Evolutionary conservation across 2,329 filamentous ascomycete genomes (phyloP), one percentile per base, ranked within the genome.

Genomic region (Plectosphaerella plurivora): DNA sequence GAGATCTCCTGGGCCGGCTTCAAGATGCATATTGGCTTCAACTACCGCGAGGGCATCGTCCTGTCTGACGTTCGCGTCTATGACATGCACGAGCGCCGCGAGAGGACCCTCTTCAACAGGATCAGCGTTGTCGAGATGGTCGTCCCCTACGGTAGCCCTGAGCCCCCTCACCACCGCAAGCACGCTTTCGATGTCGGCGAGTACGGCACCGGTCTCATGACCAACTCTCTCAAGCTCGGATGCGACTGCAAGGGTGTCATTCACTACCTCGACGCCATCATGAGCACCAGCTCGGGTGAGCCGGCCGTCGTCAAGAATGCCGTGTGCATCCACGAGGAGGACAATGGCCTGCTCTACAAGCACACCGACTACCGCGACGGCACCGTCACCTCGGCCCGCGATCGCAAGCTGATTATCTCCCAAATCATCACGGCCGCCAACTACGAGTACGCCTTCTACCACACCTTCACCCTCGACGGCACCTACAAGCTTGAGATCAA

Each of bases 381-480:
- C 47, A 85, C 81, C 3, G 77, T 81, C 45, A 84, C 88, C 10
- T 83, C 89, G 5, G 89, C 86, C 6, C 81, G 86, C 41, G 86
- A 82, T n/a, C 82, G 85, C 51, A 89, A 88, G 63, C 76, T 90
- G 49, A 75, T 90, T 63, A 79, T 89, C 63, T 87, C 83, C 33
- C 86, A 89, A 53, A 82, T 89, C 63, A 89, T 90, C 72, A 89
- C 87, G 0, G 86, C 86, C 2, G 87, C 86, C 24, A 90, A 89
- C 70, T 89, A 89, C 68, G 87, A 90, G 63, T 89, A 90, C 88
- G 65, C 62, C 49, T 70, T 71, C 61, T 70, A 69, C 57, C 66
- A 68, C 61, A 69, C 59, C 25, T 70, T 71, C 10, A 67, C 61
- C 14, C 65, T 70, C 14, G 68, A 92, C 59, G 89, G 88, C 24